These are phyloP conservation scores for Schizochytrium sp. DNA, from an alignment of 108 stramenopile species.

Conservation along the genomic window DNA sequence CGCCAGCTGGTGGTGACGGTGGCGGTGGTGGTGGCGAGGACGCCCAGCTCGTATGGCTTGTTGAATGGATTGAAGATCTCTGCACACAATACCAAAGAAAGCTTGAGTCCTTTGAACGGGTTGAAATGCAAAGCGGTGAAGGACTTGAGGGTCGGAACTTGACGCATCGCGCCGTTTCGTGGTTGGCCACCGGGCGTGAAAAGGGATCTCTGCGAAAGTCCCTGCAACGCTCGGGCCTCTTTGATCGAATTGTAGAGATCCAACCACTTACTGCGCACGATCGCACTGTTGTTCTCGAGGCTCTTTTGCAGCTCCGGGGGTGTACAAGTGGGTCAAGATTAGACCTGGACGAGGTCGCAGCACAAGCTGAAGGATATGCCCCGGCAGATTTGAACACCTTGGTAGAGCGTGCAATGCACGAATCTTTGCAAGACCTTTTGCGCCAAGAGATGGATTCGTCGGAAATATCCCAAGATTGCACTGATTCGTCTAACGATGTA, in stretches of 20 bases:
- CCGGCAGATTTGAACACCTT: constrained; percentile 56
- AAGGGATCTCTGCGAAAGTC: constrained; percentile 54
- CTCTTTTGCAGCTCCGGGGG: not conserved
- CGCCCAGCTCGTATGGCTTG: constrained; percentile 53
- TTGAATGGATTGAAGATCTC: constrained; percentile 47
- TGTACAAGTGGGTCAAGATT: not conserved
- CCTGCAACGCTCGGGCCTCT: constrained; percentile 39
- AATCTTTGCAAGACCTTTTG: not conserved
- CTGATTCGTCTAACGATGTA: not conserved
- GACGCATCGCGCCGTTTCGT: constrained; percentile 45
- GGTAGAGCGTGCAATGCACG: constrained; percentile 44
- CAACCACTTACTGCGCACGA: constrained; percentile 55
- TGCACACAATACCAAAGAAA: constrained; percentile 36
- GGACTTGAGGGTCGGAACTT: constrained; percentile 1
- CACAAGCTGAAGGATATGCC: constrained; percentile 59
- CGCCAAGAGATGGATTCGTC: not conserved
- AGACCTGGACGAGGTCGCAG: constrained; percentile 48
- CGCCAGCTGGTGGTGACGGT: constrained; percentile 29
- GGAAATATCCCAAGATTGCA: not conserved
- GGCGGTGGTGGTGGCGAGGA: constrained; percentile 58
- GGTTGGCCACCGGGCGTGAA: constrained; percentile 60
- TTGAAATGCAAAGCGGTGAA: not conserved
- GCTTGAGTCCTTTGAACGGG: constrained; percentile 48
- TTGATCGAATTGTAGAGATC: constrained; percentile 10
- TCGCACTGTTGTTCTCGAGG: constrained; percentile 44